Conservation (phyloP, 768 basidiomycete genomes). For the Lepiota venenata region DNA sequence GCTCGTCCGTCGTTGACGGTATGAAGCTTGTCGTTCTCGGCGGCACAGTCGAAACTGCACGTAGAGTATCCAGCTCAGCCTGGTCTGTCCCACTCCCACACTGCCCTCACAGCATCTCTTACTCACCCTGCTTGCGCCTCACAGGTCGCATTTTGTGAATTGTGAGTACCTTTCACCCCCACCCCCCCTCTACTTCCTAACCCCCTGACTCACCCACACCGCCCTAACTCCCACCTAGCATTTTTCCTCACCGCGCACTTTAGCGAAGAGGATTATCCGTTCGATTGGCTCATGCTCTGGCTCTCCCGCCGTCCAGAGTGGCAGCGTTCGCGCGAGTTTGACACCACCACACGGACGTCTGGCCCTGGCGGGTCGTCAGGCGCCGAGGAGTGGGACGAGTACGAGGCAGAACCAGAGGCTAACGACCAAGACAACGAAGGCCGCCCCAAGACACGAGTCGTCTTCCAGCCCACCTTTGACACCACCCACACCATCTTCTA, state of each 20-base stretch:
- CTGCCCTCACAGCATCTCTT: slow-evolving; percentile 5
- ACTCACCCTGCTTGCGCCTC: not conserved
- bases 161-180: slow-evolving; percentile 47
- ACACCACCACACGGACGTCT: slow-evolving; percentile 77
- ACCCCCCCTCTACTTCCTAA: too few relatives aligned
- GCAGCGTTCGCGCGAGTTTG: slow-evolving; percentile 87
- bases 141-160: slow-evolving; percentile 82
- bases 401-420: slow-evolving; percentile 24
- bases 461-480: slow-evolving; percentile 86
- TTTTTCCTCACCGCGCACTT: slow-evolving; percentile 91
- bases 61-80: slow-evolving; percentile 77
- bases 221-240: slow-evolving; percentile 36
- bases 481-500: slow-evolving; percentile 90
- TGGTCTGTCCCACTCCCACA: slow-evolving; percentile 46
- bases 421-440: slow-evolving; percentile 47
- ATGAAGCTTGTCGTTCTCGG: slow-evolving; percentile 89
- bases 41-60: slow-evolving; percentile 83
- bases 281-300: slow-evolving; percentile 92
- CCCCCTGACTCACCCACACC: slow-evolving; percentile 1
- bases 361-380: slow-evolving; percentile 50
- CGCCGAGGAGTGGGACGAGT: slow-evolving; percentile 41
- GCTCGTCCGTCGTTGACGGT: slow-evolving; percentile 81
- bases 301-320: slow-evolving; percentile 80
- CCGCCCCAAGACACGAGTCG: slow-evolving; percentile 66
- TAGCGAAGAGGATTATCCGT: slow-evolving; percentile 87